Evolutionary conservation across 371 early-diverging fungal genomes (phyloP).

Genomic region (Parasitella parasitica): DNA sequence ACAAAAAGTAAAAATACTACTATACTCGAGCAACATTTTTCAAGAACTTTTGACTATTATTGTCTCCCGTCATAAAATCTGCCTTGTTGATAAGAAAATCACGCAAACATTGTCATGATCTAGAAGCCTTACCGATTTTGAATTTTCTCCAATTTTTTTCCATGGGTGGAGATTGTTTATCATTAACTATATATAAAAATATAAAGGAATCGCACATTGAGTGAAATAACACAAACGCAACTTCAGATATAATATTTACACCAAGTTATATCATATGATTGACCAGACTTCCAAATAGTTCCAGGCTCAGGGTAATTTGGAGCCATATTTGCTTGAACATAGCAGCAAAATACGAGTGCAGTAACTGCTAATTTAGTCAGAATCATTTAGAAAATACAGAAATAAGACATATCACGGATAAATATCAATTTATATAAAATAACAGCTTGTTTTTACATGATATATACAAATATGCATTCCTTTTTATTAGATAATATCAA

Average conservation of each 20-base stretch:
- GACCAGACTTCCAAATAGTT: slow-evolving; percentile 44
- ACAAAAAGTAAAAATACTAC: not conserved
- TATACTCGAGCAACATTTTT: slow-evolving; percentile 31
- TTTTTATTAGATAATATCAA: not conserved
- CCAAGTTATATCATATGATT: slow-evolving; percentile 45
- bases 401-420: not conserved
- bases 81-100: not conserved
- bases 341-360: not conserved
- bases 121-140: slow-evolving; percentile 39
- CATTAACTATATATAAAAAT: no score
- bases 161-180: slow-evolving; percentile 19
- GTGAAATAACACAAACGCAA: no score
- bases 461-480: not conserved
- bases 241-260: no score
- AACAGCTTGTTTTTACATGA: not conserved
- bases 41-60: slow-evolving; percentile 29
- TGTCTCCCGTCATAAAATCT: slow-evolving; percentile 50
- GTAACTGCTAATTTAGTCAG: not conserved
- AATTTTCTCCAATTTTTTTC: slow-evolving; percentile 30
- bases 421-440: not conserved
- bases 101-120: not conserved
- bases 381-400: not conserved
- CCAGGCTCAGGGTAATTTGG: slow-evolving; percentile 49
- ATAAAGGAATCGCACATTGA: no score
- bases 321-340: slow-evolving; percentile 29